phyloP scores from a whole-genome alignment of 2,329 filamentous ascomycete genomes.

The Rosellinia necatrix region DNA sequence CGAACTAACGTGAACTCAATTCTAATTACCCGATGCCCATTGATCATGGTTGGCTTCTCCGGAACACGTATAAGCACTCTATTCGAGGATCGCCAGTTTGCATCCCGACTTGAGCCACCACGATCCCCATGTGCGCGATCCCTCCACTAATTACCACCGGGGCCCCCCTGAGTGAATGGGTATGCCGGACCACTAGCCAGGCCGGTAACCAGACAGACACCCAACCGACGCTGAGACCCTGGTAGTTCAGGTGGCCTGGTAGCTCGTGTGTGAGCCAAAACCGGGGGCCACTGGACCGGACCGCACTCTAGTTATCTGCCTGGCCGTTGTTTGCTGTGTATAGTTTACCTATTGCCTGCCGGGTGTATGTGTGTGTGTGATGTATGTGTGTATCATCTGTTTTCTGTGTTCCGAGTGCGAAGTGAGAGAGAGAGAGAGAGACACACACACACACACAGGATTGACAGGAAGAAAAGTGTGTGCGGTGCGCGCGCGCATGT shows the following conservation, averaged over 20 bases:
- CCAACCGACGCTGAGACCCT: constrained; percentile 9
- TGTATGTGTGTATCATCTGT: constrained; percentile 4
- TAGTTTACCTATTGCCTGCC: too few species aligned
- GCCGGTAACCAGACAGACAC: too few species aligned
- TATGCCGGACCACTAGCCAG: too few species aligned
- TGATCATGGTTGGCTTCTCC: not conserved
- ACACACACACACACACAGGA: too few species aligned
- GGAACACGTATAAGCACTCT: constrained; percentile 7
- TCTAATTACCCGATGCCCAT: not conserved
- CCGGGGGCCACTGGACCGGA: not conserved
- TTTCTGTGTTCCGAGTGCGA: constrained; percentile 5
- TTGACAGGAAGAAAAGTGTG: too few species aligned
- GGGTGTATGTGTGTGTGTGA: constrained; percentile 10
- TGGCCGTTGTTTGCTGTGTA: constrained; percentile 1
- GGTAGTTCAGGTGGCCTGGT: constrained; percentile 3
- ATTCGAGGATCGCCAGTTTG: constrained; percentile 9
- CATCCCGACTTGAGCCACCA: not conserved
- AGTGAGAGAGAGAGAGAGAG: not conserved
- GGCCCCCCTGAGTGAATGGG: constrained; percentile 1
- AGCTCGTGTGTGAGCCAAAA: constrained; percentile 5
- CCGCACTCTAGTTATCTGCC: too few species aligned
- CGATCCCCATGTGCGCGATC: not conserved
- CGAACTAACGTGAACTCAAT: not conserved
- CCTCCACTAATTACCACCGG: constrained; percentile 4
- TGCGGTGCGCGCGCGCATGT: not conserved